These are phyloP conservation scores for Ophiostoma ulmi DNA, from an alignment of 2,329 filamentous ascomycete species.

Conservation along the genomic window DNA sequence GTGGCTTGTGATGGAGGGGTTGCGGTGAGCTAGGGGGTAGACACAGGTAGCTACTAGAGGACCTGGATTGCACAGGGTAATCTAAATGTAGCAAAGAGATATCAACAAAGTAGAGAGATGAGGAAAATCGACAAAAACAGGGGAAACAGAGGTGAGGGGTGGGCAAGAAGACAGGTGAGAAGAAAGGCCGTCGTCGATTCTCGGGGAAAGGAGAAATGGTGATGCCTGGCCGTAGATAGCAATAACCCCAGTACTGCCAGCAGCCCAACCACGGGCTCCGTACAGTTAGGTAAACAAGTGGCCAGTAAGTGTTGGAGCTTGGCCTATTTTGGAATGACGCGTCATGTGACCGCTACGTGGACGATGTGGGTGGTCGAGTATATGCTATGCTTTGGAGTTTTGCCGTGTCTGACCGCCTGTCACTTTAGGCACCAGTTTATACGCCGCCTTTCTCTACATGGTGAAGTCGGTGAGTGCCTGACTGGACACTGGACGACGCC, in stretches of 20 bases:
- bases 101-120: background rate
- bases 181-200: constrained; percentile 8
- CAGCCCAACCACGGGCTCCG: constrained; percentile 2
- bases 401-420: constrained; percentile 18
- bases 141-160: background rate
- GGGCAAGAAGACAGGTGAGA: constrained; percentile 7
- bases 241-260: constrained; percentile 8
- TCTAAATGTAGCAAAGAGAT: background rate
- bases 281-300: constrained; percentile 9
- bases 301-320: background rate
- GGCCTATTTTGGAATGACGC: constrained; percentile 20
- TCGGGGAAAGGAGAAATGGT: constrained; percentile 19
- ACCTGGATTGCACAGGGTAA: background rate
- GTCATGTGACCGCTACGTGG: constrained; percentile 25
- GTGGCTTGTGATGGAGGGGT: constrained; percentile 12
- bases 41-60: background rate
- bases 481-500: background rate
- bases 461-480: constrained; percentile 7
- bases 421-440: background rate
- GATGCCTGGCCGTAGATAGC: constrained; percentile 22
- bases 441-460: background rate
- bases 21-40: constrained; percentile 12
- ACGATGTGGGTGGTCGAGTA: background rate
- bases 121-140: background rate
- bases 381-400: background rate